Conservation (phyloP, 2,329 filamentous ascomycete genomes). For the Cladosporium sphaerospermum region DNA sequence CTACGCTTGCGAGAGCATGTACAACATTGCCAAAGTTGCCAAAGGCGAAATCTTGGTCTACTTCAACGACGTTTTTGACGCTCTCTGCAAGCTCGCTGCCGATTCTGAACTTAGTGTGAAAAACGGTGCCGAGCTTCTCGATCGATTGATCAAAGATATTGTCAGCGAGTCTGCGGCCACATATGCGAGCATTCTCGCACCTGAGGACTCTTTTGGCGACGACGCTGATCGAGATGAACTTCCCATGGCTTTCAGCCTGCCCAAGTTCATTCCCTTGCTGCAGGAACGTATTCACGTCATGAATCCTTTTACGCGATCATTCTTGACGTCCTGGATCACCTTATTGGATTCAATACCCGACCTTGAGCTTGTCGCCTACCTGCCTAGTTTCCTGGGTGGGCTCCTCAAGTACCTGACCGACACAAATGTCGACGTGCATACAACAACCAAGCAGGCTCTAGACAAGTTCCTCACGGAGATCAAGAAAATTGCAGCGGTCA, state of each 20-base stretch:
- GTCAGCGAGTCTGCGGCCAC: slow-evolving; percentile 91
- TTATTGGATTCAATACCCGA: slow-evolving; percentile 94
- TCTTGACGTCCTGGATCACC: slow-evolving; percentile 93
- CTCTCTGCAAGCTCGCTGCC: slow-evolving; percentile 90
- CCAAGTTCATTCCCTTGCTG: slow-evolving; percentile 83
- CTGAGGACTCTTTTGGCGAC: slow-evolving; percentile 34
- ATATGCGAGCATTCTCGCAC: slow-evolving; percentile 78
- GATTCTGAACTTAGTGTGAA: slow-evolving; percentile 97
- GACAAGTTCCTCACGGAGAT: slow-evolving; percentile 92
- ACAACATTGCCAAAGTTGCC: slow-evolving; percentile 98
- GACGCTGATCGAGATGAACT: slow-evolving; percentile 40
- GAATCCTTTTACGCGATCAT: slow-evolving; percentile 90
- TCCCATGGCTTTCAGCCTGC: slow-evolving; percentile 85
- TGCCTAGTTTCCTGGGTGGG: slow-evolving; percentile 86
- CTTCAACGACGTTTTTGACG: slow-evolving; percentile 98
- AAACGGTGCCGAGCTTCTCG: slow-evolving; percentile 91
- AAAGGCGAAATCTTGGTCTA: slow-evolving; percentile 96
- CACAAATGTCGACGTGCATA: slow-evolving; percentile 87
- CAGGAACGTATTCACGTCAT: slow-evolving; percentile 91
- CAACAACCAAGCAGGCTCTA: slow-evolving; percentile 79
- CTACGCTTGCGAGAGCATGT: slow-evolving; percentile 99
- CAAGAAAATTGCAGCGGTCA: slow-evolving; percentile 85
- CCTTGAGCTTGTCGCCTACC: slow-evolving; percentile 83
- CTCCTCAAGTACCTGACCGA: slow-evolving; percentile 89
- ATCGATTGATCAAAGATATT: slow-evolving; percentile 92